A percentile compares a stretch with the other conserved stretches of the same genome.
phyloP scores from a whole-genome alignment of 2,329 filamentous ascomycete species.

The Aphanocladium album region DNA sequence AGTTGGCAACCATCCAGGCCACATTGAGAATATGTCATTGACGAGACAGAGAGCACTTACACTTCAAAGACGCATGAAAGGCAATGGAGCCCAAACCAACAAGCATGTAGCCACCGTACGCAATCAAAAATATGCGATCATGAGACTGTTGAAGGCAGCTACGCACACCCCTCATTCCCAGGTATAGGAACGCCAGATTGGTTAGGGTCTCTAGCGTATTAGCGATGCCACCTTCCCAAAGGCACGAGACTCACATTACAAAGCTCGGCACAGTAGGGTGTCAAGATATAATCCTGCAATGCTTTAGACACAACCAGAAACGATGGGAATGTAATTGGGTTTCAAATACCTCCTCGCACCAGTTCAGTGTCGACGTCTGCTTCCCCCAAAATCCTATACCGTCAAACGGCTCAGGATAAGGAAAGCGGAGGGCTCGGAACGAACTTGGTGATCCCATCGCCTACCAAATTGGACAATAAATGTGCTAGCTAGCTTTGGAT shows the following conservation, averaged over 20 bases:
- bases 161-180: constrained; percentile 69
- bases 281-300: constrained; percentile 58
- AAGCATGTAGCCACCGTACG: constrained; percentile 48
- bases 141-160: constrained; percentile 70
- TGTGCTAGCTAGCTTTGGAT: not conserved
- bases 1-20: not conserved
- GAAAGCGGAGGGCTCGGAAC: constrained; percentile 22
- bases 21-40: not conserved
- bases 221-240: not conserved
- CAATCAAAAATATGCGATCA: constrained; percentile 68
- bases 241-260: constrained; percentile 50
- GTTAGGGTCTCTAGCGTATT: constrained; percentile 58
- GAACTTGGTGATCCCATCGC: not conserved
- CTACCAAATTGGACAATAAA: not conserved
- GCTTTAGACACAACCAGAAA: not conserved
- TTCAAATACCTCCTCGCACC: constrained; percentile 69
- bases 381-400: constrained; percentile 58
- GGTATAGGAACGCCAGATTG: constrained; percentile 74
- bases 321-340: constrained; percentile 9
- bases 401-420: constrained; percentile 40
- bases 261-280: constrained; percentile 69
- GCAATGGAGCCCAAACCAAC: constrained; percentile 52
- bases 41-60: constrained; percentile 24
- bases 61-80: constrained; percentile 54
- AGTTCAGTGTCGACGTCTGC: constrained; percentile 69